Conservation (phyloP, 768 basidiomycete genomes). For the Tylopilus vinaceipallidus region DNA sequence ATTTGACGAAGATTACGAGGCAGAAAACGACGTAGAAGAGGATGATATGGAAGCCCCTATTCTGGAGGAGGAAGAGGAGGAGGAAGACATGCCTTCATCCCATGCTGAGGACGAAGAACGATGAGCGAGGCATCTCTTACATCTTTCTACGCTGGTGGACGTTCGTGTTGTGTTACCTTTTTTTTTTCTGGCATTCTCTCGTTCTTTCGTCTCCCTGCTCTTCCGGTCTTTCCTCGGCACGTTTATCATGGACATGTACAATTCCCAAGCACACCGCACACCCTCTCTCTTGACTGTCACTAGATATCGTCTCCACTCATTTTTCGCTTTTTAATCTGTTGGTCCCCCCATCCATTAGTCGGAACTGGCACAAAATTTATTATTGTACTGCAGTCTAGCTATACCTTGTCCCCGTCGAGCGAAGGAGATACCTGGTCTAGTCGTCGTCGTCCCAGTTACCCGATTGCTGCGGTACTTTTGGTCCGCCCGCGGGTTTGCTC, state of each 20-base stretch:
- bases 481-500: constrained; percentile 89
- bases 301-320: constrained; percentile 1
- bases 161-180: constrained; percentile 25
- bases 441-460: constrained; percentile 84
- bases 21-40: constrained; percentile 54
- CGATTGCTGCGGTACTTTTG: constrained; percentile 83
- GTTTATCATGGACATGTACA: constrained; percentile 37
- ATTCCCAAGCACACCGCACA: constrained; percentile 12
- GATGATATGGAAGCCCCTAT: constrained; percentile 67
- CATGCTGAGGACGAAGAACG: constrained; percentile 23
- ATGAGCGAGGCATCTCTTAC: constrained; percentile 11
- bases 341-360: constrained; percentile 16
- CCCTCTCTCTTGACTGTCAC: constrained; percentile 4
- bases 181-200: constrained; percentile 7
- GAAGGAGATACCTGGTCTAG: constrained; percentile 25
- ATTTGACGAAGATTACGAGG: constrained; percentile 69
- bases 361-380: constrained; percentile 25
- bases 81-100: constrained; percentile 35
- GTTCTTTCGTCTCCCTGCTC: background rate
- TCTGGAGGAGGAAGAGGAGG: constrained; percentile 56
- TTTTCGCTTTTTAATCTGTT: constrained; percentile 2
- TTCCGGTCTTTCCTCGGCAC: constrained; percentile 10
- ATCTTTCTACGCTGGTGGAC: constrained; percentile 17
- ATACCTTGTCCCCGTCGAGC: constrained; percentile 7
- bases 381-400: constrained; percentile 28